phyloP scores from a whole-genome alignment of 2,329 filamentous ascomycete species.

The Fusarium anguioides region DNA sequence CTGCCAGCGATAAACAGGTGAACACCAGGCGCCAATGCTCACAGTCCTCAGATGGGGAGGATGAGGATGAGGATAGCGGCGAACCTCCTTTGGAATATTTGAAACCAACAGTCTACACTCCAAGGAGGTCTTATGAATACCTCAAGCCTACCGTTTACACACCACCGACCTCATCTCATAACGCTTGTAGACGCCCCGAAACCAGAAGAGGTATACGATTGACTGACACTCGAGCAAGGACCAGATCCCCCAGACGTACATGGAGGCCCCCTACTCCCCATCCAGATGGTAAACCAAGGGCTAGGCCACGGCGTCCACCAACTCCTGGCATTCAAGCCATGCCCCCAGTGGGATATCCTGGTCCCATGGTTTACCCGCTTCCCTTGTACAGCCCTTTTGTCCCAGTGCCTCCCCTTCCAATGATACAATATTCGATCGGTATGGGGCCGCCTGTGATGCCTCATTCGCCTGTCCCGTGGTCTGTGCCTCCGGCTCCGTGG shows the following conservation, averaged over 20 bases:
- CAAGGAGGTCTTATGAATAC: constrained; percentile 17
- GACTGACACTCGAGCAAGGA: not conserved
- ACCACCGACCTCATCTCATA: constrained; percentile 22
- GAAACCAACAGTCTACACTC: constrained; percentile 28
- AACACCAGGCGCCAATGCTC: not conserved
- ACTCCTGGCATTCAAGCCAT: not conserved
- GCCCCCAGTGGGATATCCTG: not conserved
- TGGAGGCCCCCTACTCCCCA: constrained; percentile 31
- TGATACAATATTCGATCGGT: not conserved
- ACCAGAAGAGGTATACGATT: not conserved
- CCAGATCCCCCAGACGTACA: constrained; percentile 9
- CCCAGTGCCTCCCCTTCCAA: not conserved
- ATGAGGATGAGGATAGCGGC: not conserved
- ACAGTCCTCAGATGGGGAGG: not conserved
- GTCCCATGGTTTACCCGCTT: not conserved
- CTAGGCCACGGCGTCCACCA: not conserved
- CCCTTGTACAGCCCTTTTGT: not conserved
- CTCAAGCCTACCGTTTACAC: constrained; percentile 28
- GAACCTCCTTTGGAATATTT: constrained; percentile 8
- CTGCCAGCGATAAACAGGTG: not conserved
- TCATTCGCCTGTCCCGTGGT: constrained; percentile 16
- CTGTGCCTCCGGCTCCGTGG: constrained; percentile 8
- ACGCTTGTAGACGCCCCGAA: not conserved
- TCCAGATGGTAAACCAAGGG: constrained; percentile 13
- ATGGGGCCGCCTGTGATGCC: constrained; percentile 14